Evolutionary conservation across 1,284 basidiomycete species (phyloP), one percentile per base, ranked within the genome.

Genomic region (Puccinia hordei): DNA sequence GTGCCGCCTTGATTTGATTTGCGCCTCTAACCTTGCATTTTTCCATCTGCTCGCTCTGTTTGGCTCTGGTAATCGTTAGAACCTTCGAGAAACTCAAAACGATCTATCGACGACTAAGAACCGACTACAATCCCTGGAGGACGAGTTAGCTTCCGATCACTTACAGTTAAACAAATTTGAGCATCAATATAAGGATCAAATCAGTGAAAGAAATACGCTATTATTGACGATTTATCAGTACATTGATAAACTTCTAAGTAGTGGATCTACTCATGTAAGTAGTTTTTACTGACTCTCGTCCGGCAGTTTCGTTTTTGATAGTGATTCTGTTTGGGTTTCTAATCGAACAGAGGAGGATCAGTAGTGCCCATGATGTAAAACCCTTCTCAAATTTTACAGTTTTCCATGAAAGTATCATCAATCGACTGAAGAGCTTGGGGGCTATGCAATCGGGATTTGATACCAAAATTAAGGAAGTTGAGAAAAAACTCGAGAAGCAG

Each of bases 381-480:
- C 93, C 94, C 0, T 94, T 93, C 85, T 93, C 92, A 46, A 79
- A 97, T 87, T 98, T 98, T 85, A 88, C 89, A 82, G 91, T 95
- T 80, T 98, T 99, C 89, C 93, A 95, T 83, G 94, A 98, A 86
- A 94, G 93, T 82, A 89, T 99, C n/a, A 91, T 97, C 83, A 90
- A 90, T 0, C 90, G 95, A 9, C 88, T 99, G 69, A 93, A 94
- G 83, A 88, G 90, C 0, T 90, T 98, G 81, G 92, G 90, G 68
- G 90, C 93, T 81, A 92, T 97, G 51, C 91, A 95, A 85, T 85
- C 89, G 35, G 91, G 93, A 83, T 96, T 98, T 85, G 94, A 98
- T 84, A 92, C 90, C 84, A 90, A 92, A 27, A 89, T 89, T 81
- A 94, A 93, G 85, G 92, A 94, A 35, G 89, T 91, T 0, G 95